These are phyloP conservation scores for Cercospora beticola DNA, from an alignment of 2,329 filamentous ascomycete genomes.

Conservation along the genomic window DNA sequence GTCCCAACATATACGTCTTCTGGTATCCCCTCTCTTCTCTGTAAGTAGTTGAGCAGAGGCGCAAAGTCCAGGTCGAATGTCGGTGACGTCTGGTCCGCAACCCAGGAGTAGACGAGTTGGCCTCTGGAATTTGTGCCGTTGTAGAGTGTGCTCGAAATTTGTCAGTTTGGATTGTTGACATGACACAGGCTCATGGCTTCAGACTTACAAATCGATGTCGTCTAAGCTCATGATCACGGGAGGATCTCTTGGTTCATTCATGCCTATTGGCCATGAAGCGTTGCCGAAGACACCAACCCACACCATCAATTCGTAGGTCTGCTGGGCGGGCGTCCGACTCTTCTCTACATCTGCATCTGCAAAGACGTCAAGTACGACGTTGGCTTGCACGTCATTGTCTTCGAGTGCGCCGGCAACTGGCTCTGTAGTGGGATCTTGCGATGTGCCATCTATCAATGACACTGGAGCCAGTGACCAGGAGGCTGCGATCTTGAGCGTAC, in stretches of 20 bases:
- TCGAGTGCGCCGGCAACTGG: conserved; percentile 8
- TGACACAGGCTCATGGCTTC: no score
- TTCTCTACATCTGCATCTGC: conserved; percentile 21
- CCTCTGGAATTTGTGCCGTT: conserved; percentile 23
- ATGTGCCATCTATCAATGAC: conserved; percentile 10
- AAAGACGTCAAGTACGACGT: conserved; percentile 24
- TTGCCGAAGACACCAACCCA: conserved; percentile 24
- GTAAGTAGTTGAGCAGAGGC: conserved; percentile 20
- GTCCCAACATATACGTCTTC: conserved; percentile 21
- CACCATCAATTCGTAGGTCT: conserved; percentile 27
- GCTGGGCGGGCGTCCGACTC: conserved; percentile 16
- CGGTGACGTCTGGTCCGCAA: conserved; percentile 22
- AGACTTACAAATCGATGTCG: conserved; percentile 18
- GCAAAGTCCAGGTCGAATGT: conserved; percentile 23
- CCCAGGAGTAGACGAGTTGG: conserved; percentile 24
- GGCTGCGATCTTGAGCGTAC: conserved; percentile 14
- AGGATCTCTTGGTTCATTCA: conserved; percentile 13
- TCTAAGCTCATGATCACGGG: conserved; percentile 14
- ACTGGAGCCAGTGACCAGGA: conserved; percentile 21
- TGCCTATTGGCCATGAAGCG: conserved; percentile 21
- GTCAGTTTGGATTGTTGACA: conserved; percentile 1
- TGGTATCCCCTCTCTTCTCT: conserved; percentile 11
- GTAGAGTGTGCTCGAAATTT: conserved; percentile 15
- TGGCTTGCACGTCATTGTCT: conserved; percentile 19
- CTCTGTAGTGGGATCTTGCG: conserved; percentile 16